phyloP scores from a whole-genome alignment of 257 asterid species.

The Solanum chmielewskii region DNA sequence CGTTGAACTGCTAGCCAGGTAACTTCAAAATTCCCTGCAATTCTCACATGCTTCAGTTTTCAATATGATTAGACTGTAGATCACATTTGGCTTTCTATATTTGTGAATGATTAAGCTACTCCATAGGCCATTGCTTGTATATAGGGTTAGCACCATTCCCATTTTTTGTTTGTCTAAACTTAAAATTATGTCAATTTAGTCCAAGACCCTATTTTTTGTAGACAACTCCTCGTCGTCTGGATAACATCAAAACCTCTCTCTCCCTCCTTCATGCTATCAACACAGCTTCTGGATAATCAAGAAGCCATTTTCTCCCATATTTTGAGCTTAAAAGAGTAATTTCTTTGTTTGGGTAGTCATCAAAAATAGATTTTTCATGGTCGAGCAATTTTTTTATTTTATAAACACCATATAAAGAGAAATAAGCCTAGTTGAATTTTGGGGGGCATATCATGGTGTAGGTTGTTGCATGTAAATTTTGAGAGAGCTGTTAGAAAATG shows the following conservation, averaged over 20 bases:
- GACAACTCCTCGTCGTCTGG: neutral
- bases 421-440: neutral
- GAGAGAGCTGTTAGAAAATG: neutral
- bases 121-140: neutral
- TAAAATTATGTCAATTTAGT: neutral
- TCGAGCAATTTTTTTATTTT: neutral
- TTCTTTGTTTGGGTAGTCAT: neutral
- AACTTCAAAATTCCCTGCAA: neutral
- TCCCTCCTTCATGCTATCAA: neutral
- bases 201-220: neutral
- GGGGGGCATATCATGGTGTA: neutral
- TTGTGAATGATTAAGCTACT: neutral
- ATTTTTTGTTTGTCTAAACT: neutral
- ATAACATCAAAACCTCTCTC: neutral
- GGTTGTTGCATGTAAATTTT: neutral
- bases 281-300: neutral
- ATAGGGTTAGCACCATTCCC: neutral
- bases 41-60: neutral
- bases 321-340: neutral
- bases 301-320: neutral
- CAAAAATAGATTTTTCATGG: neutral
- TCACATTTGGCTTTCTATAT: neutral
- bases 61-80: neutral
- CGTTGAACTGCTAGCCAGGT: conserved; percentile 73
- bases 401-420: neutral